Percentiles rank a stretch among this genome's conserved stretches.
These are phyloP conservation scores for Colletotrichum tamarilloi DNA, from an alignment of 2,329 filamentous ascomycete species.

Conservation along the genomic window DNA sequence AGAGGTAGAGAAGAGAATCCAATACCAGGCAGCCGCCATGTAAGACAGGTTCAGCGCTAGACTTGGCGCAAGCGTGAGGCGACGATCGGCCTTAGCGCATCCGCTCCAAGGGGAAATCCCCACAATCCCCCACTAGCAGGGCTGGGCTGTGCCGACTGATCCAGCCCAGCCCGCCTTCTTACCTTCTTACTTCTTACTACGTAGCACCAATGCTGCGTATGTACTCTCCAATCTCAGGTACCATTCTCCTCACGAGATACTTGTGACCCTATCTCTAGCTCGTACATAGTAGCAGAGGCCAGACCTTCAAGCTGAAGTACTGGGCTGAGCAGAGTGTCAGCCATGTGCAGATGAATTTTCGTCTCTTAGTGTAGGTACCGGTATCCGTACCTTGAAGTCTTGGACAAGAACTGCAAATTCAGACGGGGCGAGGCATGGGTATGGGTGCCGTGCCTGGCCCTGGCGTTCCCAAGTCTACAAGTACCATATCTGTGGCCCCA, in stretches of 20 bases:
- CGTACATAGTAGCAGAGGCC: not conserved
- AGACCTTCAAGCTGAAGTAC: not conserved
- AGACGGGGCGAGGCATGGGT: not conserved
- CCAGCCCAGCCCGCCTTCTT: conserved; percentile 8
- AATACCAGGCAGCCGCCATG: not conserved
- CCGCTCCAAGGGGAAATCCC: conserved; percentile 20
- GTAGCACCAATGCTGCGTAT: too few species aligned
- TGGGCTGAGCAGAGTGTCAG: not conserved
- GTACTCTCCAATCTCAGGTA: too few species aligned
- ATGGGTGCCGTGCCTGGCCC: not conserved
- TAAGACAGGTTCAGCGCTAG: not conserved
- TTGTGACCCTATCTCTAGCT: not conserved
- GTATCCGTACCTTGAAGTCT: too few species aligned
- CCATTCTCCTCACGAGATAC: too few species aligned
- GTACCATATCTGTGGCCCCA: not conserved
- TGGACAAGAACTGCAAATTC: not conserved
- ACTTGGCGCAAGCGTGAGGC: conserved; percentile 16
- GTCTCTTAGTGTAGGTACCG: too few species aligned
- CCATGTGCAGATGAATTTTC: not conserved
- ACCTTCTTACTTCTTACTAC: too few species aligned
- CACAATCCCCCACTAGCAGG: conserved; percentile 30
- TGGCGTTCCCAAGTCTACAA: not conserved
- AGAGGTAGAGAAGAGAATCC: not conserved
- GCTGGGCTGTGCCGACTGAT: conserved; percentile 34
- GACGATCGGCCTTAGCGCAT: conserved; percentile 29